Percentiles rank a stretch among this genome's conserved stretches.
Evolutionary conservation across 352 stramenopile species (phyloP).

Genomic region (Globisporangium barbulae): DNA sequence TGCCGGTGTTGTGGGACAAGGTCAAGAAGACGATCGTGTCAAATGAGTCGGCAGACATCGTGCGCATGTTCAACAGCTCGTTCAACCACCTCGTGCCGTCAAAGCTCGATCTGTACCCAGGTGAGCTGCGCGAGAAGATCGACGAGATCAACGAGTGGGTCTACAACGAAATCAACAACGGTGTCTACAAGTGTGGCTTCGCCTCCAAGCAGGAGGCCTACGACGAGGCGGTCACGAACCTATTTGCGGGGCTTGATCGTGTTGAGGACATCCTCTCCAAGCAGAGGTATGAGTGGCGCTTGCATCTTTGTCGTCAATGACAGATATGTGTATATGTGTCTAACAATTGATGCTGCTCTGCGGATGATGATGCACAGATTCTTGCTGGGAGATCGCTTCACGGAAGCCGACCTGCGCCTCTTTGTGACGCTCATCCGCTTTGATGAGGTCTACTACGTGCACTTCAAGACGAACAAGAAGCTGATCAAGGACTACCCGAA

Average conservation of each 20-base stretch:
- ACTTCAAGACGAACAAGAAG: slow-evolving; percentile 89
- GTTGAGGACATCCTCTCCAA: slow-evolving; percentile 66
- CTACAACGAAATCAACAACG: slow-evolving; percentile 92
- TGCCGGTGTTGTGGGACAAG: slow-evolving; percentile 92
- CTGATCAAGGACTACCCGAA: slow-evolving; percentile 89
- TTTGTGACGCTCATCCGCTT: slow-evolving; percentile 82
- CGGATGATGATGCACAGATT: slow-evolving; percentile 24
- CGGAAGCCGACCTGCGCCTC: slow-evolving; percentile 78
- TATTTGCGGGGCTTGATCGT: slow-evolving; percentile 70
- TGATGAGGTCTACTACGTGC: slow-evolving; percentile 81
- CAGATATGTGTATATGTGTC: background rate
- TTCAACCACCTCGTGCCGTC: slow-evolving; percentile 74
- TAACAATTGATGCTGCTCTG: background rate
- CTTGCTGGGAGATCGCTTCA: slow-evolving; percentile 60
- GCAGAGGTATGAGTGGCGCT: slow-evolving; percentile 35
- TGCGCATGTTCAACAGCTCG: slow-evolving; percentile 88
- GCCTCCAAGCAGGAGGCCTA: slow-evolving; percentile 87
- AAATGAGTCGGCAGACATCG: slow-evolving; percentile 94
- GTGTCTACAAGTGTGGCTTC: slow-evolving; percentile 92
- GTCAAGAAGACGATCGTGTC: slow-evolving; percentile 90
- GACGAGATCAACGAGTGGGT: slow-evolving; percentile 91
- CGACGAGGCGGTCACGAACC: slow-evolving; percentile 65
- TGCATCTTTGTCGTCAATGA: slow-evolving; percentile 3
- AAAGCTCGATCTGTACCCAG: slow-evolving; percentile 78
- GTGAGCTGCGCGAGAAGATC: slow-evolving; percentile 74